phyloP scores from a whole-genome alignment of 2,329 filamentous ascomycete species.

The Verticillium klebahnii region DNA sequence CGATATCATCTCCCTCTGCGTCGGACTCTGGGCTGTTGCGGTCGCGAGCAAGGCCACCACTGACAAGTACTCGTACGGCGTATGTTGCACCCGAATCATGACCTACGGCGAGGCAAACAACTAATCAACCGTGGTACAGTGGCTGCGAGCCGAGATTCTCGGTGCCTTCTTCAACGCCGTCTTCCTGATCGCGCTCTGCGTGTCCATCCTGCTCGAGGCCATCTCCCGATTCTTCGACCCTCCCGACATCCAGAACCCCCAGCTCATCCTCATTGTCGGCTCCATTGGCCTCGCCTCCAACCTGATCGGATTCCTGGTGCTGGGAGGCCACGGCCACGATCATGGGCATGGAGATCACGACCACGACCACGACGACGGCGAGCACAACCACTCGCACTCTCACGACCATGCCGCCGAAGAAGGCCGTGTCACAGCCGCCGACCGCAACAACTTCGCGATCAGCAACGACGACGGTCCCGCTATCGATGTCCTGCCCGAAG shows the following conservation, averaged over 20 bases:
- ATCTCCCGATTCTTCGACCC: constrained; percentile 89
- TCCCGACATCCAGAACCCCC: constrained; percentile 78
- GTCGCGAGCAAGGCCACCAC: constrained; percentile 81
- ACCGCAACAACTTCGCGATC: constrained; percentile 25
- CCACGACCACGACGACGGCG: constrained; percentile 24
- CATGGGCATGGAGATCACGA: constrained; percentile 44
- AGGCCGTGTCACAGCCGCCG: constrained; percentile 39
- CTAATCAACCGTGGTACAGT: constrained; percentile 44
- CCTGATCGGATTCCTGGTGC: constrained; percentile 79
- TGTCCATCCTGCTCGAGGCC: constrained; percentile 95
- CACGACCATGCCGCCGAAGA: constrained; percentile 45
- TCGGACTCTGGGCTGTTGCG: constrained; percentile 92
- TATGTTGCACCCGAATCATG: constrained; percentile 37
- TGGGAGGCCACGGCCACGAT: constrained; percentile 88
- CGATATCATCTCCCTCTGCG: constrained; percentile 89
- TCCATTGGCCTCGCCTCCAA: constrained; percentile 84
- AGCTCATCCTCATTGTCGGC: constrained; percentile 85
- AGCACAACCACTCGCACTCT: constrained; percentile 20
- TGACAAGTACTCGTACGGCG: constrained; percentile 92
- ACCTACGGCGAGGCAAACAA: background rate
- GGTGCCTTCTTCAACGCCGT: constrained; percentile 96
- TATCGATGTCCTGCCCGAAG: constrained; percentile 54
- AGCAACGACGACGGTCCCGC: constrained; percentile 54
- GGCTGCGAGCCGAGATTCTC: constrained; percentile 94
- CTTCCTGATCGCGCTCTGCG: constrained; percentile 91